Conservation (phyloP, 768 basidiomycete species). For the Pleurotus platypus region DNA sequence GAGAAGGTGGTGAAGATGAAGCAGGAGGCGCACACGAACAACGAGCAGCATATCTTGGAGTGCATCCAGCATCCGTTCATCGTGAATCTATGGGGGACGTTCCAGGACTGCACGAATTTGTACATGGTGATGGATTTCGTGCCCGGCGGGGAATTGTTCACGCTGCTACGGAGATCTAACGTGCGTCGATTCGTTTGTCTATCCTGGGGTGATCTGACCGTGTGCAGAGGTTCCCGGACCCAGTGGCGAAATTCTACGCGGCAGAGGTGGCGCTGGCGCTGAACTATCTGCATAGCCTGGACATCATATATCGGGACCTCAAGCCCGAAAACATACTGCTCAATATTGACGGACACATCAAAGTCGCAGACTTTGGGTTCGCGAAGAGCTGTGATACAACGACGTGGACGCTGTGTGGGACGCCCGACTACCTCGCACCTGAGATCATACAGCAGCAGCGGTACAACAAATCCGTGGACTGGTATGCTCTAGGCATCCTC, state of each 20-base stretch:
- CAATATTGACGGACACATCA: constrained; percentile 93
- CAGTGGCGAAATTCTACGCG: constrained; percentile 96
- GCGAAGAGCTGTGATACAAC: constrained; percentile 85
- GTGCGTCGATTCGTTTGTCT: constrained; percentile 38
- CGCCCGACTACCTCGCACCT: constrained; percentile 95
- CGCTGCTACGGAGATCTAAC: constrained; percentile 85
- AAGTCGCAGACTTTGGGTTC: constrained; percentile 96
- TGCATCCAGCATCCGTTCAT: constrained; percentile 90
- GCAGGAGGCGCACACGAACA: constrained; percentile 97
- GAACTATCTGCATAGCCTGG: constrained; percentile 79
- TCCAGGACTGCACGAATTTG: constrained; percentile 88
- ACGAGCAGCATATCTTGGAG: constrained; percentile 85
- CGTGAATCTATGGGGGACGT: constrained; percentile 94
- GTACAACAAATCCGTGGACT: constrained; percentile 97
- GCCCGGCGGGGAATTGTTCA: constrained; percentile 95
- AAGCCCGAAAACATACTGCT: constrained; percentile 97
- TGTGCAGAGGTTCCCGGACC: constrained; percentile 84
- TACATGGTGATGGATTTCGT: constrained; percentile 99
- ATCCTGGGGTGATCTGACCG: background rate
- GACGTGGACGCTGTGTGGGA: constrained; percentile 95
- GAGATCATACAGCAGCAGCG: constrained; percentile 82
- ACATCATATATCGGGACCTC: constrained; percentile 96
- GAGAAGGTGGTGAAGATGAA: constrained; percentile 90
- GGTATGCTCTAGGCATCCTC: constrained; percentile 97
- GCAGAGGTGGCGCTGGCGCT: constrained; percentile 93